These are phyloP conservation scores for Linum lewisii DNA, from an alignment of 345 rosid genomes.

Conservation along the genomic window DNA sequence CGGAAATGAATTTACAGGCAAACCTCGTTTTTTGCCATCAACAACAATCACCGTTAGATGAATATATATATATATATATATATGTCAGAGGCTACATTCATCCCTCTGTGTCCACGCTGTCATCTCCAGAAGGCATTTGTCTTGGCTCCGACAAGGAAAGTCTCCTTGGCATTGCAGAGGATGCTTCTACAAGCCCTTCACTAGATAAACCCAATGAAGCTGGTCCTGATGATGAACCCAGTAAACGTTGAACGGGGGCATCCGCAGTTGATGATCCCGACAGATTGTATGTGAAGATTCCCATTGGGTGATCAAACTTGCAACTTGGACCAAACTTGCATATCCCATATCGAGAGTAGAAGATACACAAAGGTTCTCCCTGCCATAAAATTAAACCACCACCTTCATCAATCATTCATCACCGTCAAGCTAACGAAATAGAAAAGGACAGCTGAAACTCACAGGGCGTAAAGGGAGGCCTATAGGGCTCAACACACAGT, in stretches of 20 bases:
- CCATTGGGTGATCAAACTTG: slow-evolving; percentile 98
- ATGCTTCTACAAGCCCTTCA: slow-evolving; percentile 65
- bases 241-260: slow-evolving; percentile 34
- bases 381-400: slow-evolving; percentile 20
- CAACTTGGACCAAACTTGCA: slow-evolving; percentile 99
- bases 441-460: slow-evolving; percentile 25
- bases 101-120: slow-evolving; percentile 53
- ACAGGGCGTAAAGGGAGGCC: slow-evolving; percentile 96
- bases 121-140: slow-evolving; percentile 68
- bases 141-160: slow-evolving; percentile 67
- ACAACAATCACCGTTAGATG: slow-evolving; percentile 14
- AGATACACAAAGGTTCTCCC: slow-evolving; percentile 93
- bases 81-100: slow-evolving; percentile 16
- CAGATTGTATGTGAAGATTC: slow-evolving; percentile 52
- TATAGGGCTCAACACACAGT: slow-evolving; percentile 72
- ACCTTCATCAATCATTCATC: slow-evolving; percentile 15
- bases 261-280: slow-evolving; percentile 46
- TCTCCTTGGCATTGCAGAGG: slow-evolving; percentile 47
- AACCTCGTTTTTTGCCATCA: slow-evolving; percentile 22
- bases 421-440: neutral
- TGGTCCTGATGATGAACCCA: slow-evolving; percentile 57
- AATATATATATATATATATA: neutral
- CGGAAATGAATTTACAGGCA: slow-evolving; percentile 54
- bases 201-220: slow-evolving; percentile 38
- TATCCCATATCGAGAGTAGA: slow-evolving; percentile 89